phyloP scores from a whole-genome alignment of 2,329 filamentous ascomycete species.

The Venturia carpophila region DNA sequence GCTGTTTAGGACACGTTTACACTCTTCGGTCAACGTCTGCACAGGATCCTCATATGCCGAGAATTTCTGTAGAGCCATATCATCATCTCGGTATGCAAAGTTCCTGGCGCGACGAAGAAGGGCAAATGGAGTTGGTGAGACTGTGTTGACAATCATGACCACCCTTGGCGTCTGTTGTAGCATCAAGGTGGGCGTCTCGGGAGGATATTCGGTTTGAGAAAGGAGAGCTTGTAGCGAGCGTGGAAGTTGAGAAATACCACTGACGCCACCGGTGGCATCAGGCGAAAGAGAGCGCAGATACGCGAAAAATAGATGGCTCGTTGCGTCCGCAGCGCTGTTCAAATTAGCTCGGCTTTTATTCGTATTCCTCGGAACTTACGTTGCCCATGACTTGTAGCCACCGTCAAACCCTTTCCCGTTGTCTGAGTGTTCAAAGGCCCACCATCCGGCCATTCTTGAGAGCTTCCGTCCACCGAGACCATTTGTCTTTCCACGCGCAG shows the following conservation, averaged over 20 bases:
- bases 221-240: constrained; percentile 86
- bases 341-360: constrained; percentile 18
- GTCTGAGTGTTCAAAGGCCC: constrained; percentile 91
- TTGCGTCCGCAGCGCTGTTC: constrained; percentile 79
- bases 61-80: constrained; percentile 75
- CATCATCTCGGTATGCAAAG: constrained; percentile 89
- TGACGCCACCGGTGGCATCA: constrained; percentile 59
- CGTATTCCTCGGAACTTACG: constrained; percentile 43
- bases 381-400: constrained; percentile 82
- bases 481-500: constrained; percentile 87
- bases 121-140: constrained; percentile 90
- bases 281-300: constrained; percentile 86
- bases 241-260: constrained; percentile 76
- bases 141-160: constrained; percentile 91
- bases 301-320: constrained; percentile 95
- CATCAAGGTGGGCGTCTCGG: constrained; percentile 66
- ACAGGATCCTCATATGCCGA: constrained; percentile 85
- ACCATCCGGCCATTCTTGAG: constrained; percentile 94
- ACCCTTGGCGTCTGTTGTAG: constrained; percentile 79
- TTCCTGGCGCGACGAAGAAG: constrained; percentile 84
- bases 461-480: constrained; percentile 89
- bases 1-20: constrained; percentile 77
- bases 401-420: constrained; percentile 87
- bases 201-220: constrained; percentile 90
- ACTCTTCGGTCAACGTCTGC: constrained; percentile 84